phyloP scores from a whole-genome alignment of 2,329 filamentous ascomycete species.

The Chaetomium globosum region DNA sequence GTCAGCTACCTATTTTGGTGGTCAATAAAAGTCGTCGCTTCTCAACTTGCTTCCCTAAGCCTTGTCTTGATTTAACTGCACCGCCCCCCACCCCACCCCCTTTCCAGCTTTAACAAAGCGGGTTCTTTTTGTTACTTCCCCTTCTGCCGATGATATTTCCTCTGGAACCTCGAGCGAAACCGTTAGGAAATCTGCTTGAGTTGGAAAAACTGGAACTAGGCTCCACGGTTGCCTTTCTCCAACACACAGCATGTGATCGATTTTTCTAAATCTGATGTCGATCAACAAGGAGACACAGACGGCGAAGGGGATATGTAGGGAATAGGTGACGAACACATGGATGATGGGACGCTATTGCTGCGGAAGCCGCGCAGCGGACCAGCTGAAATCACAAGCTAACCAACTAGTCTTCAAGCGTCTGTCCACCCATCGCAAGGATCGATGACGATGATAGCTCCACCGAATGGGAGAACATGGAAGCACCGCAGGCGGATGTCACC shows the following conservation, averaged over 20 bases:
- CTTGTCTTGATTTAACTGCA: background rate
- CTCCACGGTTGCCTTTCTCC: background rate
- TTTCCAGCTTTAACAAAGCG: background rate
- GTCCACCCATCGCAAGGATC: background rate
- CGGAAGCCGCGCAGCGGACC: background rate
- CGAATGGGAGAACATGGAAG: background rate
- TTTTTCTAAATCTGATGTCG: background rate
- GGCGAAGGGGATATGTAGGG: background rate
- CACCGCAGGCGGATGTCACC: background rate
- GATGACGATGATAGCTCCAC: background rate
- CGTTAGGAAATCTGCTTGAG: background rate
- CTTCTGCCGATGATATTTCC: background rate
- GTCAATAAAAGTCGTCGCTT: constrained; percentile 6
- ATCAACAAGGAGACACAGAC: background rate
- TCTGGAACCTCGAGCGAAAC: background rate
- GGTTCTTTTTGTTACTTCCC: background rate
- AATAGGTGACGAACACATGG: background rate
- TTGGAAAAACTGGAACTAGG: background rate
- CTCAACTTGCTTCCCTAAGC: background rate
- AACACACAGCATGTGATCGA: background rate
- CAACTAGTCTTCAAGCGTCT: background rate
- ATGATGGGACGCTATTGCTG: background rate
- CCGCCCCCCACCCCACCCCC: no score
- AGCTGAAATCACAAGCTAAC: background rate
- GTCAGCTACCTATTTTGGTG: background rate